Base-by-base conservation (phyloP, 768 basidiomycete genomes). In the Calocybe cyanea region DNA sequence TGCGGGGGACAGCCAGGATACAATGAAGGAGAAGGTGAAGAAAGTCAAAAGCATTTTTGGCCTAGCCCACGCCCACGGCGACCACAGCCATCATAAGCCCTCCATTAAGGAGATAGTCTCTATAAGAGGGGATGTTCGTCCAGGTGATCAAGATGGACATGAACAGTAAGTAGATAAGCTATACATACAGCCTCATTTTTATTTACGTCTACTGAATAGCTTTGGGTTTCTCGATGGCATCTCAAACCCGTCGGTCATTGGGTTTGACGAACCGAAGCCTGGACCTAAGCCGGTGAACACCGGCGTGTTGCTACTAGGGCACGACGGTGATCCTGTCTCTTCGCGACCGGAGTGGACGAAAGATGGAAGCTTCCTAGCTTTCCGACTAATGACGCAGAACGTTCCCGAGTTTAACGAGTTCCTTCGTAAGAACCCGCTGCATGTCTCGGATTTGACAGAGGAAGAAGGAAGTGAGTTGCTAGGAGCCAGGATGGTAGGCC, bases 221-320 rank as follows among this genome's bases (percentile, higher is more conserved):
- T 79, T 79, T 45, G 77, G 78, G 2, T 80, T 67, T 57, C 50
- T 70, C 50, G 78, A 80, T 52, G 75, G 76, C 0, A 68, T 80
- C 30, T 74, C 76, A 1, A 74, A 79, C 54, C 78, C 78, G 4
- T 62, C 68, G 3, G 61, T 74, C 31, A 59, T 54, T 28, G 73
- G 70, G 0, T 75, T 72, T 53, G 65, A 68, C 46, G 53, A 48
- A 28, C 58, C 60, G 7, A 45, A 55, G 30, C 67, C 72, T 4
- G 72, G 69, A 14, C 73, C 69, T 19, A 54, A 51, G 42, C 57
- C 66, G 5, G 65, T 78, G 23, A 54, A 59, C 25, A 56, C 75
- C 10, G 77, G 77, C 8, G 59, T 68, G 24, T 57, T 79, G 28
- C 57, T 81, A 4, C 58, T 69, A 8, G 76, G 77, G 0, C 65